phyloP scores from a whole-genome alignment of 129 eudicot species.

The Lactuca sativa region DNA sequence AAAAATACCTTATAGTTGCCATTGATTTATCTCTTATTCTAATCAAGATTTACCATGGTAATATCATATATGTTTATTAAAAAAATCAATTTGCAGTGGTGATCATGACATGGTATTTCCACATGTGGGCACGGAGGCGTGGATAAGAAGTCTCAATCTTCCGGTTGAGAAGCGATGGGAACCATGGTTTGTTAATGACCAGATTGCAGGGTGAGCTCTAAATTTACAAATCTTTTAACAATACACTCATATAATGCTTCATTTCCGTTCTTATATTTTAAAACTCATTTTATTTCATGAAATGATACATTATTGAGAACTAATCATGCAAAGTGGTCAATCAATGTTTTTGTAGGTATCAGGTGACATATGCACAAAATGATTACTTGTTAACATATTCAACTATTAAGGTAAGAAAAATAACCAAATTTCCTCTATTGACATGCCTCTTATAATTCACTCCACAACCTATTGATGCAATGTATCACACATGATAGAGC shows the following conservation, averaged over 20 bases:
- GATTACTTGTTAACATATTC: slow-evolving; percentile 23
- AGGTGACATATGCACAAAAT: slow-evolving; percentile 21
- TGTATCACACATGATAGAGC: not conserved
- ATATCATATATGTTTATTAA: not conserved
- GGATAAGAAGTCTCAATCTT: slow-evolving; percentile 29
- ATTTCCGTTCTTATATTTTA: not conserved
- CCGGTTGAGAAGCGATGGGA: slow-evolving; percentile 19
- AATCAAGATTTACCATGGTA: no score
- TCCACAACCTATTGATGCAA: not conserved
- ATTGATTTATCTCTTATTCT: no score
- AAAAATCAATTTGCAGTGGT: slow-evolving; percentile 22
- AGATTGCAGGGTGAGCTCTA: slow-evolving; percentile 30
- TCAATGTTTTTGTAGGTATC: slow-evolving; percentile 22
- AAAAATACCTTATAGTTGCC: not conserved
- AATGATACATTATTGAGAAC: not conserved
- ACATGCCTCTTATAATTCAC: not conserved
- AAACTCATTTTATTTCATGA: not conserved
- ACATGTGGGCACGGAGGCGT: slow-evolving; percentile 18
- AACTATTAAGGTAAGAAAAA: slow-evolving; percentile 31
- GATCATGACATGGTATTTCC: slow-evolving; percentile 44
- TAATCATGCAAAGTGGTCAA: slow-evolving; percentile 1
- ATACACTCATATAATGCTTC: not conserved
- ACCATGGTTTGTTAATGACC: slow-evolving; percentile 26
- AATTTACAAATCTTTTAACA: not conserved
- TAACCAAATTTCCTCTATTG: not conserved